These are phyloP conservation scores for Crithidia fasciculata DNA, from an alignment of 208 protist genomes.

Conservation along the genomic window DNA sequence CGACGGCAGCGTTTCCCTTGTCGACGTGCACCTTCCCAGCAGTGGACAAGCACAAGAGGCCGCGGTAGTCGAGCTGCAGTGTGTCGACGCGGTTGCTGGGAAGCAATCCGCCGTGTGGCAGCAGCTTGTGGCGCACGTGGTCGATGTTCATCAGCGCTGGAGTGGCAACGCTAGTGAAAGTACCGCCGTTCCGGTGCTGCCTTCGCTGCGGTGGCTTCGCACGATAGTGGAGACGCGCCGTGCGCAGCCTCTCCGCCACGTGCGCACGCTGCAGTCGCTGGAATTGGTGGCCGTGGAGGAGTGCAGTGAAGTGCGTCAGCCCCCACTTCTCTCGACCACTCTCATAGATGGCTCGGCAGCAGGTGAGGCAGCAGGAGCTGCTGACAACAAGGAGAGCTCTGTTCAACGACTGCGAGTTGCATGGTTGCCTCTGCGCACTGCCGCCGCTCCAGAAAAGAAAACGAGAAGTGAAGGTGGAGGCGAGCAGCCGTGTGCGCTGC, in stretches of 20 bases:
- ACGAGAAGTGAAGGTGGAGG: background rate
- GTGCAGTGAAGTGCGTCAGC: background rate
- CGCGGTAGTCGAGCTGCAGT: constrained; percentile 12
- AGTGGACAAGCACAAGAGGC: too few relatives aligned
- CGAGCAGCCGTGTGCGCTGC: background rate
- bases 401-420: background rate
- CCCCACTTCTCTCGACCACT: background rate
- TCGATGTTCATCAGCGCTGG: background rate
- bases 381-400: background rate
- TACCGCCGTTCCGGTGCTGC: background rate
- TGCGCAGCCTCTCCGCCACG: background rate
- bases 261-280: constrained; percentile 10
- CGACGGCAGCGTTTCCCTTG: background rate
- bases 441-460: background rate
- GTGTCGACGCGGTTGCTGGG: constrained; percentile 6
- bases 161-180: background rate
- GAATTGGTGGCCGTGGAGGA: background rate
- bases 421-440: constrained; percentile 14
- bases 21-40: constrained; percentile 1
- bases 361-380: background rate
- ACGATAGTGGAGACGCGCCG: background rate
- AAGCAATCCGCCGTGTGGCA: constrained; percentile 9
- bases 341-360: too few relatives aligned
- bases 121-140: background rate
- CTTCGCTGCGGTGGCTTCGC: constrained; percentile 16